Base-by-base conservation (phyloP, 176 grass and related monocot species). In the sorghum (Sorghum bicolor) region DNA sequence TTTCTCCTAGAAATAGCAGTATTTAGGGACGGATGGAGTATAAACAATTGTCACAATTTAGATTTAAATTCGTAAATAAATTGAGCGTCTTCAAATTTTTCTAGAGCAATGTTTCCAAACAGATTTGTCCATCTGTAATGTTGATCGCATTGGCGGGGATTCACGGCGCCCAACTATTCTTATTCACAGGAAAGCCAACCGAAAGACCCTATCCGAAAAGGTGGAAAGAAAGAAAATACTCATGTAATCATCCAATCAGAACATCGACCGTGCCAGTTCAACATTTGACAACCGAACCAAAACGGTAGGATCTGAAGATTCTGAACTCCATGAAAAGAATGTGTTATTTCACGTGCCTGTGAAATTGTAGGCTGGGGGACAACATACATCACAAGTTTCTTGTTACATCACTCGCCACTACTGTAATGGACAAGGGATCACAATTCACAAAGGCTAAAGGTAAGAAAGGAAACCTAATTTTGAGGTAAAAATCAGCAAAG, bases 371-470 rank as follows among this genome's bases (percentile, higher is more conserved):
- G 68, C 34, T 75, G 75, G 39, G 39, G n/a, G 79, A 80, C 75
- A 58, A 77, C 52, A 82, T 48, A 73, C 62, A 73, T 20, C 11
- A 75, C 16, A 83, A 25, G 68, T 40, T 29, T 69, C 68, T 75
- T 52, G 75, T 87, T 80, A 87, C 89, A 86, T 78, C 43, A 80
- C 68, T 74, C 82, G 61, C 69, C 70, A 55, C 75, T 80, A 62
- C 48, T 83, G 86, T 69, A 80, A 81, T 75, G 38, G 64, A 73
- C 79, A 76, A 45, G 64, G 30, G 72, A 80, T 63, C 68, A 65
- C 63, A 38, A 84, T 64, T 61, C 57, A 26, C 24, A 61, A 13
- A 61, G n/a, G 75, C 60, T 80, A 70, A 32, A 68, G 44, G 22
- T 50, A 87, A 55, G 67, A 40, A 83, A 80, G 25, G 37, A 25